Percentiles rank a stretch among this genome's conserved stretches.
Conservation (phyloP, 2,329 filamentous ascomycete genomes). For the Apiospora phragmitis region DNA sequence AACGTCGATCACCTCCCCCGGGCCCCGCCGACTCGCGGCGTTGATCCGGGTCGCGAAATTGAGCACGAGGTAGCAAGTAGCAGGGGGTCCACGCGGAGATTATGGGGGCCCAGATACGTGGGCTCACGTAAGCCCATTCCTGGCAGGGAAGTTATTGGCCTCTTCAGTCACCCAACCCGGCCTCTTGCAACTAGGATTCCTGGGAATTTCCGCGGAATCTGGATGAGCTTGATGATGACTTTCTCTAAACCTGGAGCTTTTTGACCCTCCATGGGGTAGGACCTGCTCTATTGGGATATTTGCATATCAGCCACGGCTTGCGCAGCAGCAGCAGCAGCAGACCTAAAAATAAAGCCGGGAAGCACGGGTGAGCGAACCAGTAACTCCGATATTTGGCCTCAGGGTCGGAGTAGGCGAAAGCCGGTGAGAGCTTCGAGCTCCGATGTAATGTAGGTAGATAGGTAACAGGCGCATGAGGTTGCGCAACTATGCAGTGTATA, state of each 20-base stretch:
- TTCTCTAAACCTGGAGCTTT: not conserved
- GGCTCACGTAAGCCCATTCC: not conserved
- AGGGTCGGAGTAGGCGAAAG: not conserved
- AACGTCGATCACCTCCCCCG: not conserved
- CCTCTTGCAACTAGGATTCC: not conserved
- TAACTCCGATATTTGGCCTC: not conserved
- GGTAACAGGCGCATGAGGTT: not conserved
- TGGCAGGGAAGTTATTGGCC: not conserved
- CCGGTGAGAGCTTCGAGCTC: not conserved
- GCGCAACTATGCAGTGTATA: not conserved
- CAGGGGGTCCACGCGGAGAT: not conserved
- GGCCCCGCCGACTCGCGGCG: not conserved
- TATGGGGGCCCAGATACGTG: not conserved
- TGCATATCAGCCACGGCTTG: not conserved
- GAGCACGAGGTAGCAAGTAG: not conserved
- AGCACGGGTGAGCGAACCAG: not conserved
- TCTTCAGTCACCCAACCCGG: not conserved
- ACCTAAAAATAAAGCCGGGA: slow-evolving; percentile 2
- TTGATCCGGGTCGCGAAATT: not conserved
- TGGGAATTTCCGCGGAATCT: not conserved
- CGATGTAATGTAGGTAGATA: not conserved
- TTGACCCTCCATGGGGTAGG: not conserved
- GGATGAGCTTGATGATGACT: not conserved
- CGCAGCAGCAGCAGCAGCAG: not conserved
- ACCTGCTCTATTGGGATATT: not conserved